These are phyloP conservation scores for Metschnikowia peoriensis DNA, from an alignment of 805 yeast genomes.

Conservation along the genomic window DNA sequence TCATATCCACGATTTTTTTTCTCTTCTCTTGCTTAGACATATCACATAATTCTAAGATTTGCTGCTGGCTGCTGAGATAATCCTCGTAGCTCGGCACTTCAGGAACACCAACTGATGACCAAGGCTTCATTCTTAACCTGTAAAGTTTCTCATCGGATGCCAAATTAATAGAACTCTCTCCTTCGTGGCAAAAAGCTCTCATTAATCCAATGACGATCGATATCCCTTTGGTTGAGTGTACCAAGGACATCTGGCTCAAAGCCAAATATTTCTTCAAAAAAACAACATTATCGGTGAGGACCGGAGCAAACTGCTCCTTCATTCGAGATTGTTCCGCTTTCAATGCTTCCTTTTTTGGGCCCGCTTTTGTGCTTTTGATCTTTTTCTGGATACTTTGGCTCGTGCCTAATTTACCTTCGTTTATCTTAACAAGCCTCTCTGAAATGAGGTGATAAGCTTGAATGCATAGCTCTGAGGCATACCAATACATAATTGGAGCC, in stretches of 20 bases:
- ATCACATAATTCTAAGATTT: background rate
- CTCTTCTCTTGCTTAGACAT: background rate
- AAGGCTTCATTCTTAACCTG: conserved; percentile 69
- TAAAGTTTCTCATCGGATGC: conserved; percentile 23
- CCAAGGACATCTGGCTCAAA: conserved; percentile 18
- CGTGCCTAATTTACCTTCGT: conserved; percentile 23
- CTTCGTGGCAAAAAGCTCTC: background rate
- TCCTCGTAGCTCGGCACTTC: conserved; percentile 51
- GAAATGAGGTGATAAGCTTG: conserved; percentile 42
- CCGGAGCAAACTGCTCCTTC: conserved; percentile 35
- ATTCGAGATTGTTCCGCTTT: conserved; percentile 29
- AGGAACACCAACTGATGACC: conserved; percentile 78
- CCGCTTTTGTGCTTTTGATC: conserved; percentile 34
- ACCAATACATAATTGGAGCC: conserved; percentile 65
- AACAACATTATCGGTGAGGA: conserved; percentile 25
- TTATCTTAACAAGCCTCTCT: conserved; percentile 31
- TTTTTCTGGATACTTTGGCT: conserved; percentile 19
- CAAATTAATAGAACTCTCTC: background rate
- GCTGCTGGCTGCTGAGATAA: conserved; percentile 15
- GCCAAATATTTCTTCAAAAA: conserved; percentile 24
- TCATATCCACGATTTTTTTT: background rate
- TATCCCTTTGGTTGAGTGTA: conserved; percentile 22
- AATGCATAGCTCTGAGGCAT: conserved; percentile 48
- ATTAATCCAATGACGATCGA: conserved; percentile 12
- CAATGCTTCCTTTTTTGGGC: conserved; percentile 46